Conservation (phyloP, 257 asterid species). For the Jacaranda copaia region DNA sequence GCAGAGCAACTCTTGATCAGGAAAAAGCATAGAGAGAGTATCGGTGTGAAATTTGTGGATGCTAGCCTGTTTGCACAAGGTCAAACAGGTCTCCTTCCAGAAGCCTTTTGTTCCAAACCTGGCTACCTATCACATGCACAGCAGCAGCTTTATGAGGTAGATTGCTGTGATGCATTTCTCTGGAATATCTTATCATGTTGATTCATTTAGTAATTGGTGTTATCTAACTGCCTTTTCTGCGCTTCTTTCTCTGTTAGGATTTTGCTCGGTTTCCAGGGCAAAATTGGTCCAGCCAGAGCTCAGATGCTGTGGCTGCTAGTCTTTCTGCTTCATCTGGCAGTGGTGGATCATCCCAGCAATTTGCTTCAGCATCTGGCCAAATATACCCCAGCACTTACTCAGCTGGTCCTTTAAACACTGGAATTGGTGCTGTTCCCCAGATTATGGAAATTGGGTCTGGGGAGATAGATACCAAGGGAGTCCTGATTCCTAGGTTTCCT, state of each 20-base stretch:
- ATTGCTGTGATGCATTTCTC: constrained; percentile 28
- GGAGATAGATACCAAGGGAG: constrained; percentile 57
- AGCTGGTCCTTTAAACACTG: constrained; percentile 64
- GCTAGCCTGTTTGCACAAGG: constrained; percentile 73
- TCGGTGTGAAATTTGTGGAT: constrained; percentile 67
- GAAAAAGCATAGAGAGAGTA: constrained; percentile 84
- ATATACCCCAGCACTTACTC: constrained; percentile 58
- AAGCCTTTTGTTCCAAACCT: constrained; percentile 95
- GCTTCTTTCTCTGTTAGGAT: constrained; percentile 56
- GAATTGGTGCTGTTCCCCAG: constrained; percentile 63
- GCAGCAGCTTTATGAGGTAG: constrained; percentile 96
- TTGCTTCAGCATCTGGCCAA: constrained; percentile 65
- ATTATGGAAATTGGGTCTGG: constrained; percentile 65
- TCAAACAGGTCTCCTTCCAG: constrained; percentile 81
- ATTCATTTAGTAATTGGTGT: constrained; percentile 12
- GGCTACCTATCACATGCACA: constrained; percentile 90
- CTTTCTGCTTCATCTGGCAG: constrained; percentile 64
- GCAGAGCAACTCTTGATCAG: constrained; percentile 77
- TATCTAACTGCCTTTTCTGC: constrained; percentile 28
- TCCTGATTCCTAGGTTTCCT: constrained; percentile 70
- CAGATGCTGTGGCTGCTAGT: constrained; percentile 69
- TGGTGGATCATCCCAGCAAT: constrained; percentile 63
- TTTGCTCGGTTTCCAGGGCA: constrained; percentile 96
- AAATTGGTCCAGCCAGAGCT: constrained; percentile 82
- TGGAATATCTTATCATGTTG: constrained; percentile 18